Conservation (phyloP, 2,329 filamentous ascomycete species). For the Pseudogymnoascus sp. region DNA sequence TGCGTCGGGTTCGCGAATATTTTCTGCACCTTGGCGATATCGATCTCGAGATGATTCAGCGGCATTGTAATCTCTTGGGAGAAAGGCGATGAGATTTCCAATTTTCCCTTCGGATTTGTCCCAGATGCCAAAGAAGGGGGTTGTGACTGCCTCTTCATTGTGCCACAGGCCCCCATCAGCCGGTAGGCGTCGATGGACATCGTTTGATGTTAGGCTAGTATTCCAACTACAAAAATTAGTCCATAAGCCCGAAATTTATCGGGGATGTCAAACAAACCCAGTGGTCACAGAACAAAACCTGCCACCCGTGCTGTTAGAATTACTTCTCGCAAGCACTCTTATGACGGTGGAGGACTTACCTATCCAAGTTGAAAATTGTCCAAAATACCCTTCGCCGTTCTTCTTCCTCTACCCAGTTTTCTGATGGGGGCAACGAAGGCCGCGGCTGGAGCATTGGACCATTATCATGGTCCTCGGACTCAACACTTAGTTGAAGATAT, state of each 20-base stretch:
- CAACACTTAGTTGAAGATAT: constrained; percentile 21
- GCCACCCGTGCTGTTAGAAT: not conserved
- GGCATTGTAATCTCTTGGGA: constrained; percentile 26
- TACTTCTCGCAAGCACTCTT: not conserved
- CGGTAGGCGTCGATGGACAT: constrained; percentile 30
- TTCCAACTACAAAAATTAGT: constrained; percentile 30
- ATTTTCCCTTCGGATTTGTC: constrained; percentile 35
- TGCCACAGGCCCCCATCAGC: constrained; percentile 38
- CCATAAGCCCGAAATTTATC: not conserved
- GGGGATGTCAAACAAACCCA: not conserved
- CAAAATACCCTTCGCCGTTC: constrained; percentile 44
- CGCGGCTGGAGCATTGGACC: constrained; percentile 26
- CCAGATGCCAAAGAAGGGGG: constrained; percentile 42
- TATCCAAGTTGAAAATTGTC: constrained; percentile 49
- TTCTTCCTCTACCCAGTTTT: constrained; percentile 35
- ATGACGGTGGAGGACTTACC: constrained; percentile 29
- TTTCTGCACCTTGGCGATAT: constrained; percentile 19
- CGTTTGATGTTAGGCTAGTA: constrained; percentile 31
- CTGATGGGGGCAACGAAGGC: constrained; percentile 25
- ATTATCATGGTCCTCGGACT: constrained; percentile 15
- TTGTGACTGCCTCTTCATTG: constrained; percentile 33
- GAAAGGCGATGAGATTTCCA: constrained; percentile 34
- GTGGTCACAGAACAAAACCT: constrained; percentile 12
- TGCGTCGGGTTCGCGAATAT: constrained; percentile 15
- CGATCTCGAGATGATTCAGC: constrained; percentile 12